A percentile compares a stretch with the other conserved stretches of the same genome.
Conservation (phyloP, 2,329 filamentous ascomycete genomes). For the Talaromyces verruculosus region DNA sequence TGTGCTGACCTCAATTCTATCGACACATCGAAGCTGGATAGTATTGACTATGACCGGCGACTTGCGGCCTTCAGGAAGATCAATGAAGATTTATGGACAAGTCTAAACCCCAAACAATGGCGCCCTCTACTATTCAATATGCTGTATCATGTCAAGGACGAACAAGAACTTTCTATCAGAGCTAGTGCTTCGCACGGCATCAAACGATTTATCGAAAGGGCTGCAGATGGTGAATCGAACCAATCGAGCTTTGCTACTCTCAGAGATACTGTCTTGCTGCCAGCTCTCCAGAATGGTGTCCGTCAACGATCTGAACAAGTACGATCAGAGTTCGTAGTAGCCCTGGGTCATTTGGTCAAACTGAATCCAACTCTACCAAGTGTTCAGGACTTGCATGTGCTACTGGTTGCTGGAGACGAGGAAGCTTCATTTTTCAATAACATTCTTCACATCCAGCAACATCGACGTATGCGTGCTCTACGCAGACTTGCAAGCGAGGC, state of each 20-base stretch:
- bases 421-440: slow-evolving; percentile 90
- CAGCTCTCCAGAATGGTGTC: slow-evolving; percentile 73
- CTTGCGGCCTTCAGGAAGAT: slow-evolving; percentile 73
- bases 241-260: slow-evolving; percentile 57
- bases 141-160: slow-evolving; percentile 79
- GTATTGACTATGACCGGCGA: slow-evolving; percentile 83
- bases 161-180: slow-evolving; percentile 84
- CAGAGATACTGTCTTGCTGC: slow-evolving; percentile 66
- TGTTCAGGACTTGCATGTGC: slow-evolving; percentile 69
- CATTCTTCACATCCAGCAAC: slow-evolving; percentile 83
- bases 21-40: slow-evolving; percentile 68
- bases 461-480: slow-evolving; percentile 80
- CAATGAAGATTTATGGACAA: slow-evolving; percentile 59
- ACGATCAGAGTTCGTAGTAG: slow-evolving; percentile 74
- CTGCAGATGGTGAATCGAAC: slow-evolving; percentile 47
- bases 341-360: slow-evolving; percentile 76
- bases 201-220: slow-evolving; percentile 71
- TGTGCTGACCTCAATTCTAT: slow-evolving; percentile 82
- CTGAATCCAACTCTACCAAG: slow-evolving; percentile 67
- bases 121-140: slow-evolving; percentile 84
- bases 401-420: slow-evolving; percentile 72
- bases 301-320: slow-evolving; percentile 80
- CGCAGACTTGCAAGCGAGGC: slow-evolving; percentile 72
- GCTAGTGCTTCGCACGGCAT: slow-evolving; percentile 79
- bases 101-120: slow-evolving; percentile 74